Base-by-base conservation (phyloP, 805 yeast genomes). In the Candida michaelii region DNA sequence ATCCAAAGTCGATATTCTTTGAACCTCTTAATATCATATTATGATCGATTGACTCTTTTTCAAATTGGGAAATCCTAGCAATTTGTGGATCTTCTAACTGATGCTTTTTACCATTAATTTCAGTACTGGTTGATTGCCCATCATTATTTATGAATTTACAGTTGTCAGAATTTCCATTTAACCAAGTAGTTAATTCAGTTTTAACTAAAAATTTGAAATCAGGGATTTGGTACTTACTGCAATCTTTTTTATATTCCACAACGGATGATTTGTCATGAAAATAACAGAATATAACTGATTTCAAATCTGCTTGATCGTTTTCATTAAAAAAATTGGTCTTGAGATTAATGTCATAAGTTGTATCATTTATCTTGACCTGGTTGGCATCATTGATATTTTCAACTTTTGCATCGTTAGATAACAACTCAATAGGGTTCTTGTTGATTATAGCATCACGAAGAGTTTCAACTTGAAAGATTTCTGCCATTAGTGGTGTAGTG, bases 141-240 rank as follows among this genome's bases (percentile, higher is more conserved):
- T 29, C 19, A 27, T 15, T 16, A 12, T 43, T 31, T 55, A 51
- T 27, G 67, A 59, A 82, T 41, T 79, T 76, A 48, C 87, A 80
- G 17, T 74, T 70, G 29, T 74, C 79, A 3, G 81, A 69, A 15
- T 79, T 72, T 3, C 96, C 96, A 46, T 75, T 76, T 39, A 91
- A 73, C 89, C 93, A 90, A 23, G 87, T 77, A 42, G 84, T 73
- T 47, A 91, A 73, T 58, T 91, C 96, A 7, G 89, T 82, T 63
- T 95, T 82, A 54, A 89, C 95, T 58, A 87, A 64, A 57, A 91
- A 90, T 44, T 87, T 81, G 58, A 91, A 77, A 48, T 87, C 87
- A 2, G 80, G 72, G 25, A 91, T 73, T 2, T 77, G 74, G 30
- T 75, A 66, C 38, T 73, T 75, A 53, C 80, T 83, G 49, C 96